Base-by-base conservation (phyloP, 495 filamentous ascomycete species). In the Penicillium paradoxum region DNA sequence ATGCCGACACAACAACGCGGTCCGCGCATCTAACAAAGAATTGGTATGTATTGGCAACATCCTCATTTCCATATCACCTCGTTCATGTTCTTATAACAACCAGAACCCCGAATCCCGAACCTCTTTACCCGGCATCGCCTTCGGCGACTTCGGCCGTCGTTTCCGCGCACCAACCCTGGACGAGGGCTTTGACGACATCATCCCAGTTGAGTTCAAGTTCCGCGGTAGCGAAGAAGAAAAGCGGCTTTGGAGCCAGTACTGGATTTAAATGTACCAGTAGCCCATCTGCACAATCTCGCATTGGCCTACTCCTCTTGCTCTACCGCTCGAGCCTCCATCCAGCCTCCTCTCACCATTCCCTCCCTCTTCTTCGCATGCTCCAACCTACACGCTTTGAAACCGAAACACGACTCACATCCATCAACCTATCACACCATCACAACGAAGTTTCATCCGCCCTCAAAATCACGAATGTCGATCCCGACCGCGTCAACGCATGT, bases 1-100 rank as follows among this genome's bases (percentile, higher is more conserved):
- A 4, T 96, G 91, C 69, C 81, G 87, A 64, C 93, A 98, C 69
- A 97, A 98, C 62, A 87, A 93, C 62, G 83, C 83, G 0, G 90
- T 95, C 27, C 80, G 93, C 57, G 83, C 89, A 0, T 71, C 92
- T 45, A 90, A 89, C 61, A 64, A 65, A 53, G 61, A 57, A 43
- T 53, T 75, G 53, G 70, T 73, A 45, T 17, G 62, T 51, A 21
- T 45, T 41, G 25, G 7, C n/a, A 34, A 51, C 33, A 33, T 49
- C 41, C 32, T 19, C 17, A 36, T 47, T 11, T 32, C 19, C 8
- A 15, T 18, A 11, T 34, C 9, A n/a, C 25, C 21, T 42, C 15
- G 6, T 25, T 4, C 22, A 8, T 10, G 40, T 41, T 59, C 27
- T 64, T 42, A 30, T 10, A 14, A 39, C 42, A 56, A 85, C 78